These are phyloP conservation scores for Coemansia sp. DNA, from an alignment of 192 early-diverging fungal genomes.

Conservation along the genomic window DNA sequence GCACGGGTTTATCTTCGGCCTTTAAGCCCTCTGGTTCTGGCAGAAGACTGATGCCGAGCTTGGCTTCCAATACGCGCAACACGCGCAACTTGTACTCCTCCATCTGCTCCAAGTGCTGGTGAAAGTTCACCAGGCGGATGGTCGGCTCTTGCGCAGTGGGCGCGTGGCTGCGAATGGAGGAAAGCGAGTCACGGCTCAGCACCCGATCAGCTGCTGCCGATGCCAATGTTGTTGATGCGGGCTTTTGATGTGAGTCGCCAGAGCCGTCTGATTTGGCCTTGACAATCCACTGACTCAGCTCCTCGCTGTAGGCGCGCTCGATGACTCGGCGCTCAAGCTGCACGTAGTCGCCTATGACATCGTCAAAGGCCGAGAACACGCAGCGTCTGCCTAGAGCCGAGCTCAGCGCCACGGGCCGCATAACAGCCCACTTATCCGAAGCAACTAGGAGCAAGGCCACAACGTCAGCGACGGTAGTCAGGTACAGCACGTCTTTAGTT, in stretches of 20 bases:
- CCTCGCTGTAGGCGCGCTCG: conserved; percentile 35
- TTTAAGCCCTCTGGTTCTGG: conserved; percentile 11
- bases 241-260: neutral
- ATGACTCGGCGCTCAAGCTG: conserved; percentile 39
- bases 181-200: neutral
- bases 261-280: conserved; percentile 10
- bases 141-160: conserved; percentile 12
- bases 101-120: conserved; percentile 40
- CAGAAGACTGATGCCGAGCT: conserved; percentile 26
- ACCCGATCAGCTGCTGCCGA: neutral
- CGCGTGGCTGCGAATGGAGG: conserved; percentile 1
- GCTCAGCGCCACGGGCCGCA: conserved; percentile 28
- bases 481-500: conserved; percentile 40
- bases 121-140: conserved; percentile 28
- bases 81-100: conserved; percentile 46
- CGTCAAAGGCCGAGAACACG: conserved; percentile 45
- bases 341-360: conserved; percentile 43
- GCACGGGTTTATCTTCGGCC: neutral
- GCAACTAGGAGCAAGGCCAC: conserved; percentile 31
- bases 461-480: conserved; percentile 43
- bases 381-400: conserved; percentile 31
- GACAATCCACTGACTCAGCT: conserved; percentile 27
- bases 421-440: conserved; percentile 23
- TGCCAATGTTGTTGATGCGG: neutral
- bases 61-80: conserved; percentile 27